These are phyloP conservation scores for Penicillium nucicola DNA, from an alignment of 495 filamentous ascomycete species.

Conservation along the genomic window DNA sequence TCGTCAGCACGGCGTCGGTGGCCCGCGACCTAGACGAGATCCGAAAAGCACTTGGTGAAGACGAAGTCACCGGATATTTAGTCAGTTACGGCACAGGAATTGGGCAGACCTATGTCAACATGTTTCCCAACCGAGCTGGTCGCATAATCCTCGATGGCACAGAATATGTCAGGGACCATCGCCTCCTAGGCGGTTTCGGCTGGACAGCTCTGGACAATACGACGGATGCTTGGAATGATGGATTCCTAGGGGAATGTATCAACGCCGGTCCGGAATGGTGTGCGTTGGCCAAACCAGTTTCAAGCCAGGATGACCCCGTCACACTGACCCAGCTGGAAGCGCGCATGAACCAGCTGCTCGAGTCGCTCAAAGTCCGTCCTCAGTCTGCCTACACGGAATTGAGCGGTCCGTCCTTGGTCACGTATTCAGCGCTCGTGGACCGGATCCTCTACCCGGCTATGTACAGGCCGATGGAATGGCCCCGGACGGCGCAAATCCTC, in stretches of 20 bases:
- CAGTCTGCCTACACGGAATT: constrained; percentile 14
- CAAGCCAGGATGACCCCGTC: constrained; percentile 1
- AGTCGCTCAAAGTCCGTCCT: constrained; percentile 11
- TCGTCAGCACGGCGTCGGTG: constrained; percentile 17
- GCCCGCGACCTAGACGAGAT: constrained; percentile 17
- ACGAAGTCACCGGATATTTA: constrained; percentile 14
- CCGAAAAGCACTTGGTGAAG: constrained; percentile 12
- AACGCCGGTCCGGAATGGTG: constrained; percentile 13
- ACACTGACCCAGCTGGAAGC: constrained; percentile 8
- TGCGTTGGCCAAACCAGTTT: constrained; percentile 9
- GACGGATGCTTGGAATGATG: constrained; percentile 16
- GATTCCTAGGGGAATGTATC: constrained; percentile 18
- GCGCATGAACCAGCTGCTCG: constrained; percentile 8
- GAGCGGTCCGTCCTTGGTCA: constrained; percentile 13
- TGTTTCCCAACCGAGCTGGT: constrained; percentile 15
- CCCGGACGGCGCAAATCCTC: constrained; percentile 9
- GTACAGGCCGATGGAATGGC: constrained; percentile 13
- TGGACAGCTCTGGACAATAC: constrained; percentile 19
- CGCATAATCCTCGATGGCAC: constrained; percentile 18
- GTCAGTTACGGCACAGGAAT: constrained; percentile 19
- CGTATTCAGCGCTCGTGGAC: constrained; percentile 12
- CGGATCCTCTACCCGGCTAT: constrained; percentile 6
- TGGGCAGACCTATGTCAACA: constrained; percentile 17
- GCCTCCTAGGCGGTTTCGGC: constrained; percentile 13
- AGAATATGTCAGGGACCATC: constrained; percentile 17